These are phyloP conservation scores for Cladosporium phlei DNA, from an alignment of 2,329 filamentous ascomycete species.

Conservation along the genomic window DNA sequence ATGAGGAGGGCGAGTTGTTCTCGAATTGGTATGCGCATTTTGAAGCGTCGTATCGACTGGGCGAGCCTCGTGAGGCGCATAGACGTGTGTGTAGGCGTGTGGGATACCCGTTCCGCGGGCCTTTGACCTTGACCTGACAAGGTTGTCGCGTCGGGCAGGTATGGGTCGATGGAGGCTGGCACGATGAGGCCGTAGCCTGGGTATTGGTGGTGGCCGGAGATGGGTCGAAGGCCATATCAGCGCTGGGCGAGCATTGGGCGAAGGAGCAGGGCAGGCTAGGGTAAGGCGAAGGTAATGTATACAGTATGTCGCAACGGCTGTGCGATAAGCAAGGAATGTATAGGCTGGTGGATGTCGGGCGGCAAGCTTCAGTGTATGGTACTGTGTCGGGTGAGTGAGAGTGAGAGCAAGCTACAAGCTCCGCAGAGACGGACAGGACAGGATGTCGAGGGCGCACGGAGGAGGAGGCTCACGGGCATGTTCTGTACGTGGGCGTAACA, in stretches of 20 bases:
- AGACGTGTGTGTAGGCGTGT: neutral
- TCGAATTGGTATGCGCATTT: slow-evolving; percentile 80
- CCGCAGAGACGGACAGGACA: no score
- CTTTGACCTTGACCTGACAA: neutral
- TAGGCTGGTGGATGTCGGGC: no score
- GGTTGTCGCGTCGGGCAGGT: neutral
- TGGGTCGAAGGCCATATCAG: slow-evolving; percentile 1
- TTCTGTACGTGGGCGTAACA: no score
- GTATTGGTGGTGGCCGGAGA: neutral
- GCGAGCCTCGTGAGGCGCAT: slow-evolving; percentile 13
- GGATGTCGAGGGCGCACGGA: no score
- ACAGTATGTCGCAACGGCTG: no score
- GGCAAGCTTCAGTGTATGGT: no score
- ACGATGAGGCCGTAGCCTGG: neutral
- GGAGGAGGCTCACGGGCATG: no score
- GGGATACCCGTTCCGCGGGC: neutral
- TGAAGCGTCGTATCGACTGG: slow-evolving; percentile 4
- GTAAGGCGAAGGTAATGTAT: no score
- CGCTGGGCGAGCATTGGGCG: neutral
- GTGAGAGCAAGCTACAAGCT: no score
- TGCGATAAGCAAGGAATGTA: no score
- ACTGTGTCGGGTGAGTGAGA: no score
- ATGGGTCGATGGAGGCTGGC: neutral
- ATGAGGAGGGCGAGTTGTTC: slow-evolving; percentile 82
- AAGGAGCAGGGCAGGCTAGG: no score